Conservation (phyloP, 108 stramenopile genomes). For the Skeletonema marinoi region DNA sequence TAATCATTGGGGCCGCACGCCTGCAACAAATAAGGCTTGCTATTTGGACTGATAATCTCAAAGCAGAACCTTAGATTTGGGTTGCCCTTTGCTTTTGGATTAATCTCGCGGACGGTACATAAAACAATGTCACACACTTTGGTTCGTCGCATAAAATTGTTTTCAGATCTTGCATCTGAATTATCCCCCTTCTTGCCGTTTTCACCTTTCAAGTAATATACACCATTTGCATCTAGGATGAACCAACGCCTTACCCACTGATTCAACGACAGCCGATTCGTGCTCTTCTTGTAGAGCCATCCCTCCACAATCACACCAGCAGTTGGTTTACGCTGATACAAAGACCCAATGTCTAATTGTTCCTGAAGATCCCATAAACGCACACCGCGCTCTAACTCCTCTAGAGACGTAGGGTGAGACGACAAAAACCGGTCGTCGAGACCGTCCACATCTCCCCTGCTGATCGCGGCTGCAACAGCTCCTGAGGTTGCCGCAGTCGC, state of each 20-base stretch:
- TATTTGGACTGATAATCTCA: conserved; percentile 90
- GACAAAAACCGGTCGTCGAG: conserved; percentile 26
- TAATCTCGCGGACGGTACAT: conserved; percentile 86
- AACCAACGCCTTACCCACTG: conserved; percentile 88
- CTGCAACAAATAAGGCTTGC: conserved; percentile 88
- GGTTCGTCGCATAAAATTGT: conserved; percentile 64
- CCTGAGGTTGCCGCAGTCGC: conserved; percentile 54
- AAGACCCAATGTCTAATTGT: conserved; percentile 63
- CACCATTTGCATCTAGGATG: conserved; percentile 80
- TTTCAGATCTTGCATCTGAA: conserved; percentile 18
- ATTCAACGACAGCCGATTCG: conserved; percentile 64
- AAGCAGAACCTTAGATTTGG: conserved; percentile 80
- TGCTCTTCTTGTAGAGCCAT: conserved; percentile 86
- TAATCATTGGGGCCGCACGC: conserved; percentile 87
- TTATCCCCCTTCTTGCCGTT: conserved; percentile 47
- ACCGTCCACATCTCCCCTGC: conserved; percentile 67
- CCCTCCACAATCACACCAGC: conserved; percentile 83
- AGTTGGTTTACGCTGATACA: conserved; percentile 78
- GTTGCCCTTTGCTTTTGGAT: conserved; percentile 64
- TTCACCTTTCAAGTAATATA: conserved; percentile 73
- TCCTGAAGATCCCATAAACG: conserved; percentile 76
- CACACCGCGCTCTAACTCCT: conserved; percentile 74
- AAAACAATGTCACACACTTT: conserved; percentile 93
- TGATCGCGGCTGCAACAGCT: conserved; percentile 59
- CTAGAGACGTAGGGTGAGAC: conserved; percentile 56